A percentile compares a stretch with the other conserved stretches of the same genome.
phyloP scores from a whole-genome alignment of 139 green algal species.

The Closterium sp. region DNA sequence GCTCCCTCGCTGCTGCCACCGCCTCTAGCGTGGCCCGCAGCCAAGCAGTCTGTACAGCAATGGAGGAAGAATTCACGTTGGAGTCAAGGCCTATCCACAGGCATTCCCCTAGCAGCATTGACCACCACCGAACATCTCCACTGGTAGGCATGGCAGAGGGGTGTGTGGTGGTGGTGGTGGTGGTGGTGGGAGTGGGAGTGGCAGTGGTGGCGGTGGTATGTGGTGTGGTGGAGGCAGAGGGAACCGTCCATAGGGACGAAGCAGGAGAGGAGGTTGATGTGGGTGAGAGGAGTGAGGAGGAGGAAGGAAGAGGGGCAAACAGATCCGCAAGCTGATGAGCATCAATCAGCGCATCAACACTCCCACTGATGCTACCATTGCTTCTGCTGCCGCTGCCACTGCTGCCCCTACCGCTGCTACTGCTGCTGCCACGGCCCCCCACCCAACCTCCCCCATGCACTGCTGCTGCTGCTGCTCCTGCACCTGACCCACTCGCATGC shows the following conservation, averaged over 20 bases:
- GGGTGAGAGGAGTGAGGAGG: background rate
- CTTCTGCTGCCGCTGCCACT: background rate
- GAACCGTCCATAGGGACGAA: background rate
- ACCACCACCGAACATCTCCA: background rate
- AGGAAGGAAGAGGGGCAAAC: conserved; percentile 11
- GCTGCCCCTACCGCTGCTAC: background rate
- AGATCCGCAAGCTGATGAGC: background rate
- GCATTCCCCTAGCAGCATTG: background rate
- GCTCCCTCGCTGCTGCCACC: conserved; percentile 3
- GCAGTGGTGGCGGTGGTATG: background rate
- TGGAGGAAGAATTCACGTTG: background rate
- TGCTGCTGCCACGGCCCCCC: background rate
- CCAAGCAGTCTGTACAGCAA: background rate
- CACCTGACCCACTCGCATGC: background rate
- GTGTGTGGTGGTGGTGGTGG: background rate
- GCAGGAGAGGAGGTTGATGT: background rate
- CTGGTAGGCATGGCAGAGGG: background rate
- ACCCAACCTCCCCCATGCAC: background rate
- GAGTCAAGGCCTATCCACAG: conserved; percentile 17
- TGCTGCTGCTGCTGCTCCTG: background rate
- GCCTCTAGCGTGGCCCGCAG: background rate
- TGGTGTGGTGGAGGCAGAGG: background rate
- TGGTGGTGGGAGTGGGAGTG: no score
- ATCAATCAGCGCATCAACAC: background rate
- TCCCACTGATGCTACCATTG: background rate